Evolutionary conservation across 108 stramenopile species (phyloP), one percentile per base, ranked within the genome.

Genomic region (Chaetoceros tenuissimus): DNA sequence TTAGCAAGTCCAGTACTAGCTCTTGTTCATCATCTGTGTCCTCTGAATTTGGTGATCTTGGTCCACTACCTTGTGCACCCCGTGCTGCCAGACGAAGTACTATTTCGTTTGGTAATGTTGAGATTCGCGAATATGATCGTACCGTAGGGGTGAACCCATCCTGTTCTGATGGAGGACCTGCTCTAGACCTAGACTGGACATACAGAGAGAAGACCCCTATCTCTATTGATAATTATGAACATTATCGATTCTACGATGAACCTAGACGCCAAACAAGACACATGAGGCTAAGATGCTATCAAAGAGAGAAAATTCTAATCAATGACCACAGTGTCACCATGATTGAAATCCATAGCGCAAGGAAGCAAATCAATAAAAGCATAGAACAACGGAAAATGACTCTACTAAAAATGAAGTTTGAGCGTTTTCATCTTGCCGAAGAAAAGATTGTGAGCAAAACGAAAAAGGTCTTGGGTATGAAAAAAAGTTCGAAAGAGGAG

Each of bases 101-200:
- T 19, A 68, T 74, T 22, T 45, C 53, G 3, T 82, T 78, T 26
- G 40, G 53, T 22, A 69, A 60, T 21, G 56, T 81, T n/a, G 58
- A 69, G 18, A 67, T 84, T 28, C 68, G 69, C 27, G 75, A 80
- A 54, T 79, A 80, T 53, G 60, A 72, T 18, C 66, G 79, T 68
- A 84, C 78, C 2, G 61, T 84, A 2, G 82, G 82, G 19, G 70
- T 78, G 44, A 78, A 84, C 53, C 82, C 82, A 3, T 71, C 73
- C 19, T n/a, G n/a, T n/a, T 73, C 74, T 3, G 59, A 67, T 21
- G 53, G 63, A 1, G 82, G 82, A 8, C 82, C 82, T 27, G 78
- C 82, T 1, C 67, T 84, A 1, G 57, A 59, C 51, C 31, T 84
- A 10, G 82, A 75, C 34, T 79, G 72, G 61, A 63, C 75, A 30